These are phyloP conservation scores for Pseudogymnoascus sp. DNA, from an alignment of 2,329 filamentous ascomycete genomes.

Conservation along the genomic window DNA sequence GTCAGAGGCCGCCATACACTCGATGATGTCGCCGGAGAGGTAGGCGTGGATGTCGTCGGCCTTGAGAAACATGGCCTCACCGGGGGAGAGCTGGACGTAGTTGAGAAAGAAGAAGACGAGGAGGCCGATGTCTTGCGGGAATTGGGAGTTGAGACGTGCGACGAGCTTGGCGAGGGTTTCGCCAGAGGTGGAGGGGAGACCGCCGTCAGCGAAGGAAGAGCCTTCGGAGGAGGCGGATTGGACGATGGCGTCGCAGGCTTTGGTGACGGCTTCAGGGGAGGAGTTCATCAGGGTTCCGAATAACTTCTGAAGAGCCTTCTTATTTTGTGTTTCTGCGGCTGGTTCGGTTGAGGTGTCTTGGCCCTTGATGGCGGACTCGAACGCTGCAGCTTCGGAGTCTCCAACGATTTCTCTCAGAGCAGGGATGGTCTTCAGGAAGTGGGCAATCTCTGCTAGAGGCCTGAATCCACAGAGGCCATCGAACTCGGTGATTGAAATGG, in stretches of 20 bases:
- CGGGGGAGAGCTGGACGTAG: conserved; percentile 77
- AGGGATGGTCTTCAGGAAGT: conserved; percentile 60
- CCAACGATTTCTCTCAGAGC: conserved; percentile 61
- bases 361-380: conserved; percentile 46
- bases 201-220: conserved; percentile 65
- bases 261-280: conserved; percentile 55
- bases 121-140: conserved; percentile 81
- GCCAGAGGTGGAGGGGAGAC: conserved; percentile 59
- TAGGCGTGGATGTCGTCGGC: conserved; percentile 98
- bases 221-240: conserved; percentile 61
- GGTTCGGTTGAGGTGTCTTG: conserved; percentile 37
- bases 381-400: conserved; percentile 50
- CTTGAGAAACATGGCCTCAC: conserved; percentile 91
- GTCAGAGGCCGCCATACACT: conserved; percentile 99
- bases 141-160: conserved; percentile 68
- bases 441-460: conserved; percentile 74
- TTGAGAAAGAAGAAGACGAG: conserved; percentile 98
- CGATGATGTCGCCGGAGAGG: conserved; percentile 86
- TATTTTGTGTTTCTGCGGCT: conserved; percentile 53
- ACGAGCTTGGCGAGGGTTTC: conserved; percentile 71
- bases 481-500: conserved; percentile 92
- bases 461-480: conserved; percentile 95
- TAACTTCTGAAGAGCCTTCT: conserved; percentile 64
- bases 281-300: conserved; percentile 80
- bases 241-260: conserved; percentile 62